Base-by-base conservation (phyloP, 495 filamentous ascomycete species). In the Hyaloscypha bicolor region DNA sequence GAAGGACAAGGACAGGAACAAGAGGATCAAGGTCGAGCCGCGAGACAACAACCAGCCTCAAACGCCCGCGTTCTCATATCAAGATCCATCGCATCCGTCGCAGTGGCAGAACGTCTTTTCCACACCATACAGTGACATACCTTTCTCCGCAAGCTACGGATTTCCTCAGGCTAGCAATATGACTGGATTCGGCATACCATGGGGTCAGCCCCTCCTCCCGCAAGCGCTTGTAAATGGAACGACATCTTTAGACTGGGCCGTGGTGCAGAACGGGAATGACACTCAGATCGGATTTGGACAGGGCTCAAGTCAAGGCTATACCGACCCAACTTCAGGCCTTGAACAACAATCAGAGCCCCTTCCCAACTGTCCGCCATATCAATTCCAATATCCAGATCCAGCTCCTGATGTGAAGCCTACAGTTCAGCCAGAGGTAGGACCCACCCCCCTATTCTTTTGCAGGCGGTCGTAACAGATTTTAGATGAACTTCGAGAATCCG, bases 11-110 rank as follows among this genome's bases (percentile, higher is more conserved):
- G 25, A 21, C 22, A 25, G 4, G 25, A 53, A 63, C 25, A 63
- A 63, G 60, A 63, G 60, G 53, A 29, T 63, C 22, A 63, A 63
- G 60, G 29, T 35, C 2, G 60, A 60, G 32, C 56, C 31, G 31
- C 56, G 56, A 14, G 25, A 35, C n/a, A 14, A 56, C 53, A 56
- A 31, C n/a, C 31, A 30, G n/a, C 19, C n/a, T 60, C 33, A 31
- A 21, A 60, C 56, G 9, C 16, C 29, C 8, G 53, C 22, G 2
- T 56, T 29, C 21, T 29, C 21, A 29, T 30, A 30, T 31, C 22
- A 3, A 8, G 21, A 56, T 56, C 21, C 53, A 56, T 4, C 25
- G 29, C 22, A 56, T 29, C 8, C 29, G 9, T 30, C n/a, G 29
- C 29, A 56, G 9, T 56, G 53, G 53, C 22, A 25, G 9, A 56